These are phyloP conservation scores for Polychytrium aggregatum DNA, from an alignment of 192 early-diverging fungal species.

Conservation along the genomic window DNA sequence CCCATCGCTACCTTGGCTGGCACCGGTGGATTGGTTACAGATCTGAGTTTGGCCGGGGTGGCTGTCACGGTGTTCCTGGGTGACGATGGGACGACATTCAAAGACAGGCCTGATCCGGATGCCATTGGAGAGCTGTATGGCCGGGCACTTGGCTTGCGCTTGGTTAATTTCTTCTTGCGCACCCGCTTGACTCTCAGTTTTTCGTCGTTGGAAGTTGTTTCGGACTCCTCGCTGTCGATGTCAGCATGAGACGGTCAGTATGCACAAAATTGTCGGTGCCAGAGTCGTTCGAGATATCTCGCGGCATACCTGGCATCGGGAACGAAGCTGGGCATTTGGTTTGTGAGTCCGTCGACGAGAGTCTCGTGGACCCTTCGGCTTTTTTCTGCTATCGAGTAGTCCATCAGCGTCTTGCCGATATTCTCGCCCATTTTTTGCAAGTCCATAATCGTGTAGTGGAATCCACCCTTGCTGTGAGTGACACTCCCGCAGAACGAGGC, in stretches of 20 bases:
- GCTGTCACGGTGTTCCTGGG: no score
- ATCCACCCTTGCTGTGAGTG: constrained; percentile 2
- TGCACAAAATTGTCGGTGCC: not conserved
- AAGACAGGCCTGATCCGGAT: no score
- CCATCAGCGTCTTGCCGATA: constrained; percentile 12
- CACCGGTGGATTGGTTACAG: no score
- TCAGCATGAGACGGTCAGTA: not conserved
- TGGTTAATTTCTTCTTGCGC: no score
- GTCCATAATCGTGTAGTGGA: constrained; percentile 14
- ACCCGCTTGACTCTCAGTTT: not conserved
- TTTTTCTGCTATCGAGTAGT: constrained; percentile 2
- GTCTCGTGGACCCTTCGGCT: not conserved
- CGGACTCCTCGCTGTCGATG: constrained; percentile 7
- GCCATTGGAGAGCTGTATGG: no score
- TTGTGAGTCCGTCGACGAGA: not conserved
- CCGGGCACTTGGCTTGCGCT: no score
- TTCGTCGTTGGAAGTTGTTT: constrained; percentile 30
- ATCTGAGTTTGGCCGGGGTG: no score
- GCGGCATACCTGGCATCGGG: not conserved
- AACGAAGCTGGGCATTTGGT: constrained; percentile 1
- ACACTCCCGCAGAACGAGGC: constrained; percentile 23
- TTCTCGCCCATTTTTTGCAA: constrained; percentile 18
- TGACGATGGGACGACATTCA: no score
- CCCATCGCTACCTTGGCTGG: no score
- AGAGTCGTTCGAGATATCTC: constrained; percentile 3